Evolutionary conservation across 345 rosid species (phyloP), one percentile per base, ranked within the genome.

Genomic region (Linum usitatissimum): DNA sequence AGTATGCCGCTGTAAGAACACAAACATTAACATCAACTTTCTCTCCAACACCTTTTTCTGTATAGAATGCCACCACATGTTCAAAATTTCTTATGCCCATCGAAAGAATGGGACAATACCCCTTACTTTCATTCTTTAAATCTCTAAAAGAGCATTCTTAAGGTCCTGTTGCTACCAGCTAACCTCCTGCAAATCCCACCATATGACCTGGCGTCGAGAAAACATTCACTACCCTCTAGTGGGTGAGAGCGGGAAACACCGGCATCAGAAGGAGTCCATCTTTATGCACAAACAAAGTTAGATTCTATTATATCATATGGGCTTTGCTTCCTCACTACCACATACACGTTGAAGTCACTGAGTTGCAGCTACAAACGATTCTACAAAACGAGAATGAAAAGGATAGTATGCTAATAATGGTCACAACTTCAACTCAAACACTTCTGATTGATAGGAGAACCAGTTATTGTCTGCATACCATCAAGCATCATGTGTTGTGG

Each of bases 301-400:
- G 65, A 63, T 55, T 53, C 59, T 65, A 48, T 61, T 66, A 59
- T 62, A 77, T 38, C 63, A 73, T 31, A 73, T 61, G 57, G 68
- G 72, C 40, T 73, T 75, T 60, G 67, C 71, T 53, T 73, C 83
- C 64, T 77, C 84, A 42, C 67, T 79, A 18, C 84, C 86, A 67
- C 79, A 79, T 60, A 82, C 79, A 38, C 82, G 86, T 62, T 82
- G 84, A 75, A 82, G 86, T 66, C 75, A 83, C 21, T 77, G 76
- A 30, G 84, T 79, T 60, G 86, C 82, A 69, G 86, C 84, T 23
- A 75, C 57, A 71, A 75, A 82, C 17, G 84, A 82, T 53, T 77
- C 82, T 82, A 73, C 42, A 45, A 55, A 57, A 28, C 42, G 68
- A 30, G 48, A 57, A 36, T 15, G 17, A 13, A 8, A 53, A 64